Evolutionary conservation across 2,329 filamentous ascomycete species (phyloP).

Genomic region (Neofusicoccum sp.): DNA sequence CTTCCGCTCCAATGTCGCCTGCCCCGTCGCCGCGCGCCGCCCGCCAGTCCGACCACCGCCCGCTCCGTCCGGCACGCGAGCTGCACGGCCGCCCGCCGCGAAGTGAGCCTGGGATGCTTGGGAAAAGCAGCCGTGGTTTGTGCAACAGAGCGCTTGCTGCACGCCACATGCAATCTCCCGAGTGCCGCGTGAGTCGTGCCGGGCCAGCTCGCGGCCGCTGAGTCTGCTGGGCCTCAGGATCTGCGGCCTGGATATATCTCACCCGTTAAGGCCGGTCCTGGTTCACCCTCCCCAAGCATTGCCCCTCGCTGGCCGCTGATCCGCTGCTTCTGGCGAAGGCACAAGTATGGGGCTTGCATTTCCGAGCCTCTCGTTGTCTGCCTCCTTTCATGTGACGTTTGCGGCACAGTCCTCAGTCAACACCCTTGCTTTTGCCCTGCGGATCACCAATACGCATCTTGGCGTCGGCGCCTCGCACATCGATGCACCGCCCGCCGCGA

Average conservation of each 20-base stretch:
- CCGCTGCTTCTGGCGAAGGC: no score
- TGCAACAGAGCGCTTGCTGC: neutral
- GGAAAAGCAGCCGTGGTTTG: neutral
- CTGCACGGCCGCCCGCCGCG: neutral
- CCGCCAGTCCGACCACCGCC: neutral
- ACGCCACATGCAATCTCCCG: conserved; percentile 12
- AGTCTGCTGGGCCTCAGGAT: neutral
- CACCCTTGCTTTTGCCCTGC: no score
- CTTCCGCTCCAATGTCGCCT: no score
- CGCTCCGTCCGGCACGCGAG: neutral
- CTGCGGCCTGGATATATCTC: neutral
- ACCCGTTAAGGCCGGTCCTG: neutral
- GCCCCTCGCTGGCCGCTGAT: no score
- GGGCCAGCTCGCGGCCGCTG: no score
- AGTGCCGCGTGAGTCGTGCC: neutral
- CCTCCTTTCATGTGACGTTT: no score
- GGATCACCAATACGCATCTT: no score
- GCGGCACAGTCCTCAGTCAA: no score
- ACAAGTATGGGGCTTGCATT: no score
- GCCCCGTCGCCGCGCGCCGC: neutral
- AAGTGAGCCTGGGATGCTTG: neutral
- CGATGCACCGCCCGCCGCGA: neutral
- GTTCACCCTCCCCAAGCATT: no score
- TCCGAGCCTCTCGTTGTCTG: no score
- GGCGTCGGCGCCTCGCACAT: no score